These are phyloP conservation scores for Limnanthes douglasii DNA, from an alignment of 345 rosid genomes.

Conservation along the genomic window DNA sequence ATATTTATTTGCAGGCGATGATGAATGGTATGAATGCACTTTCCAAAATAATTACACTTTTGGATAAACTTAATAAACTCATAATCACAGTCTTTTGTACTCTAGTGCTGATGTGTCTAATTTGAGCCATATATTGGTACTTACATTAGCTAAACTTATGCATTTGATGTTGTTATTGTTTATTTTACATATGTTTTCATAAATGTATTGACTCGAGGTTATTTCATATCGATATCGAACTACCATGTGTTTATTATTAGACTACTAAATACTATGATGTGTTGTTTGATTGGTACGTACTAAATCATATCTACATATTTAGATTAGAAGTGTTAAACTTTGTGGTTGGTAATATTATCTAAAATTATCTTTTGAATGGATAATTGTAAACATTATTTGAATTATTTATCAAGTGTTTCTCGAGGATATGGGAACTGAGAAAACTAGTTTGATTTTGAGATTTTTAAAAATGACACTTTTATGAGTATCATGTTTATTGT, in stretches of 20 bases:
- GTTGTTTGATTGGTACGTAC: too few relatives aligned
- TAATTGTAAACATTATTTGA: too few relatives aligned
- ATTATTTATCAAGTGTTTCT: conserved; percentile 77
- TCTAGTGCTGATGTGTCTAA: conserved; percentile 69
- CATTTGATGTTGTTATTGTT: conserved; percentile 3
- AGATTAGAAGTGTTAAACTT: too few relatives aligned
- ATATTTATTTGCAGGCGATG: conserved; percentile 96
- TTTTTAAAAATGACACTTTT: conserved; percentile 66
- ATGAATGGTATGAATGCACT: conserved; percentile 99
- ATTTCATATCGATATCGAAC: too few relatives aligned
- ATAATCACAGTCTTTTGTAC: conserved; percentile 72
- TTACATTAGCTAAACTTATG: conserved; percentile 8
- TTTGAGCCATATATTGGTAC: conserved; percentile 84
- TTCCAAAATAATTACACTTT: conserved; percentile 93
- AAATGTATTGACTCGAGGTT: too few relatives aligned
- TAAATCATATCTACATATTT: too few relatives aligned
- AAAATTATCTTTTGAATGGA: too few relatives aligned
- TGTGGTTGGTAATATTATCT: too few relatives aligned
- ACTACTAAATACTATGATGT: too few relatives aligned
- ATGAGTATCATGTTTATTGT: conserved; percentile 41
- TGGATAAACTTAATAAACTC: conserved; percentile 95
- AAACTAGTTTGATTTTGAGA: conserved; percentile 65
- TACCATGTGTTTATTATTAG: too few relatives aligned
- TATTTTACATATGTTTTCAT: neutral
- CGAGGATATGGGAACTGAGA: conserved; percentile 81